A percentile compares a stretch with the other conserved stretches of the same genome.
phyloP scores from a whole-genome alignment of 2,329 filamentous ascomycete genomes.

The Aureobasidium sp. region DNA sequence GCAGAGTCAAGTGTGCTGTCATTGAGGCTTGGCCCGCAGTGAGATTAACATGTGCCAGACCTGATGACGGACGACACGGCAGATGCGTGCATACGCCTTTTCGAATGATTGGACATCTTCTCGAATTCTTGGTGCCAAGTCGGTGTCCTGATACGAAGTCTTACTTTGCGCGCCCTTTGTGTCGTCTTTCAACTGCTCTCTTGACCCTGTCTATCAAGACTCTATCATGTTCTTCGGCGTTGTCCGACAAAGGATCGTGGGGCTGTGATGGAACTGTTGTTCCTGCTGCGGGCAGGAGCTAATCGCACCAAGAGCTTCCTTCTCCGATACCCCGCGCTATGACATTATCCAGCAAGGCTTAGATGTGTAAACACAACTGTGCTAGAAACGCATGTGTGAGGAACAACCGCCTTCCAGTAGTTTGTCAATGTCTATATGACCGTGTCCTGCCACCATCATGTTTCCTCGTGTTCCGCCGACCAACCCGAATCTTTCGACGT shows the following conservation, averaged over 20 bases:
- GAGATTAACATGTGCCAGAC: not conserved
- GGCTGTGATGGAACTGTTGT: not conserved
- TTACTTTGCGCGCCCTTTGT: not conserved
- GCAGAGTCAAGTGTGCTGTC: slow-evolving; percentile 4
- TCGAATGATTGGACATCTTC: slow-evolving; percentile 7
- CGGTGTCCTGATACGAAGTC: not conserved
- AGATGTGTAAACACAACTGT: slow-evolving; percentile 1
- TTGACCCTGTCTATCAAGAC: not conserved
- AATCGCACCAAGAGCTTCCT: not conserved
- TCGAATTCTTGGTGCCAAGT: not conserved
- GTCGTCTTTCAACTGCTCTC: slow-evolving; percentile 2
- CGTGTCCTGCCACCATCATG: not conserved
- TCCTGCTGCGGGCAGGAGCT: not conserved
- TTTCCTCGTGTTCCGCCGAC: not conserved
- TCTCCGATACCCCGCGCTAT: not conserved
- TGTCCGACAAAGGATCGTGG: not conserved
- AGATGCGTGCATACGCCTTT: not conserved
- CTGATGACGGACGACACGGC: not conserved
- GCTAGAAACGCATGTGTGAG: not conserved
- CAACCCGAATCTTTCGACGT: not conserved
- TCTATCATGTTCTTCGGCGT: not conserved
- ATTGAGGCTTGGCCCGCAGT: slow-evolving; percentile 12
- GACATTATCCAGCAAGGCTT: slow-evolving; percentile 9
- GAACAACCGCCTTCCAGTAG: not conserved
- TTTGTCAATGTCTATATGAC: not conserved